Conservation (phyloP, 306 rosid species). For the Begonia loranthoides region DNA sequence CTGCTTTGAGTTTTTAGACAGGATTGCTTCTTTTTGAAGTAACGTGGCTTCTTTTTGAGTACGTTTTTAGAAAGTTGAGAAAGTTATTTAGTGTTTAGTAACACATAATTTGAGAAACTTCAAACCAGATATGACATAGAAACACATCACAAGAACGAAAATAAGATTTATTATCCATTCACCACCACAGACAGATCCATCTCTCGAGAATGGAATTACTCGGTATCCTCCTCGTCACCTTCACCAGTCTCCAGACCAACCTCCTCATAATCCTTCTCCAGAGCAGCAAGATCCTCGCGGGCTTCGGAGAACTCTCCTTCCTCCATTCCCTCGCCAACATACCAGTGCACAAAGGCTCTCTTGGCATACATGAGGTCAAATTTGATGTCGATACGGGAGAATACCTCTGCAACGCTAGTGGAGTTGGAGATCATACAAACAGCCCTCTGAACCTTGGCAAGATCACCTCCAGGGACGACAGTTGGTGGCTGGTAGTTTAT, state of each 20-base stretch:
- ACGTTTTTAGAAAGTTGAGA: no score
- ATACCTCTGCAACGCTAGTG: conserved; percentile 72
- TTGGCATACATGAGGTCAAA: conserved; percentile 76
- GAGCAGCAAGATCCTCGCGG: conserved; percentile 73
- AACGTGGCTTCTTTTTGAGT: no score
- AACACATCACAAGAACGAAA: neutral
- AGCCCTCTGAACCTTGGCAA: conserved; percentile 72
- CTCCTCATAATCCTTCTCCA: conserved; percentile 73
- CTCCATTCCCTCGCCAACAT: conserved; percentile 88
- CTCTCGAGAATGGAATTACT: no score
- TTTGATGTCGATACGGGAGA: conserved; percentile 72
- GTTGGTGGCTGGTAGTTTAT: conserved; percentile 85
- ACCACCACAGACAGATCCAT: no score
- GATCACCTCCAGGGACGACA: conserved; percentile 73
- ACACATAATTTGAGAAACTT: neutral
- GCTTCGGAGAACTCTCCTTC: conserved; percentile 86
- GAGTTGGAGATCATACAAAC: conserved; percentile 87
- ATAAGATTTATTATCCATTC: neutral
- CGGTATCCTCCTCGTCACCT: conserved; percentile 60
- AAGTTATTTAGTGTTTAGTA: neutral
- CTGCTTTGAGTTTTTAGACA: no score
- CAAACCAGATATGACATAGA: neutral
- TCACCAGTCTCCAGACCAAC: conserved; percentile 61
- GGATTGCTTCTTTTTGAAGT: no score
- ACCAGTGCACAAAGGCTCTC: conserved; percentile 83